Percentiles rank a stretch among this genome's conserved stretches.
Conservation (phyloP, 768 basidiomycete genomes). For the Xerocomellus intermedius region DNA sequence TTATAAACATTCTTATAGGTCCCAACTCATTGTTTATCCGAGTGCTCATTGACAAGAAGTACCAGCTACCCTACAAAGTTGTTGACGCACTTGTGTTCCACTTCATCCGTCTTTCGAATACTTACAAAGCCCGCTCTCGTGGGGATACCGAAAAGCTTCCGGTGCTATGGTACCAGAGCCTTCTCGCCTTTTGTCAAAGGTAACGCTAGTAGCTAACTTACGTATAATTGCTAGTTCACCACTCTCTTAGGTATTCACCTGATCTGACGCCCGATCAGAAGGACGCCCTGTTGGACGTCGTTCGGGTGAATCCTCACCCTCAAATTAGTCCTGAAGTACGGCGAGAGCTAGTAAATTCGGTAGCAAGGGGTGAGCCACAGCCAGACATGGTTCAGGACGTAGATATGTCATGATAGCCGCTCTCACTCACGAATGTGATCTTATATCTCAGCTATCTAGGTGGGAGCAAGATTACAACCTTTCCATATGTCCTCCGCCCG, state of each 20-base stretch:
- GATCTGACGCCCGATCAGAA: constrained; percentile 97
- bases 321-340: constrained; percentile 90
- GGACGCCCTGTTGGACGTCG: constrained; percentile 92
- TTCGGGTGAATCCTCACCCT: constrained; percentile 80
- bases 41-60: constrained; percentile 95
- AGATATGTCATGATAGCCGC: constrained; percentile 48
- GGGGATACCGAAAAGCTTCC: constrained; percentile 81
- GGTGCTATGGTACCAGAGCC: constrained; percentile 98
- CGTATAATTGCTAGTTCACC: background rate
- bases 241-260: constrained; percentile 70
- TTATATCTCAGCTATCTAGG: background rate
- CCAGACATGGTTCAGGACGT: constrained; percentile 63
- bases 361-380: constrained; percentile 79
- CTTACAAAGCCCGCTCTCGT: constrained; percentile 68
- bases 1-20: constrained; percentile 38
- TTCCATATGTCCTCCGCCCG: background rate
- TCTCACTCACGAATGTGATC: background rate
- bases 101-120: constrained; percentile 94
- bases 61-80: constrained; percentile 96
- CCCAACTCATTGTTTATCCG: constrained; percentile 97
- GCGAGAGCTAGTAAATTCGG: constrained; percentile 84
- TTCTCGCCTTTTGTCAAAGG: constrained; percentile 94
- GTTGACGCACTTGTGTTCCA: constrained; percentile 97
- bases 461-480: background rate
- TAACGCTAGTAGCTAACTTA: constrained; percentile 30